Conservation (phyloP, 257 asterid genomes). For the Ballota nigra region DNA sequence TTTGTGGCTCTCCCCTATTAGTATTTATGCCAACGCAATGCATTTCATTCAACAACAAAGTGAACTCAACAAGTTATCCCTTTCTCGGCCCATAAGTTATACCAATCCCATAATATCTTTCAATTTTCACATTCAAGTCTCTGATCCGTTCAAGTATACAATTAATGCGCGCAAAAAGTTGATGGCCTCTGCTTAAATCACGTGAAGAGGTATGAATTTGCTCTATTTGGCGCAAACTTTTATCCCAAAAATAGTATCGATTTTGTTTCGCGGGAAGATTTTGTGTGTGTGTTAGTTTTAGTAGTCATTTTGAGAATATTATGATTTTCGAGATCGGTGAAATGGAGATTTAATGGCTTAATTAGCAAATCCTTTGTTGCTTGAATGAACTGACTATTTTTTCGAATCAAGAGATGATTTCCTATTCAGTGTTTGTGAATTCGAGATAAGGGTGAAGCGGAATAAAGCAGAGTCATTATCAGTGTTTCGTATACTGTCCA, state of each 20-base stretch:
- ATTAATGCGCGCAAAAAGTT: not conserved
- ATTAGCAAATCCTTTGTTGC: not conserved
- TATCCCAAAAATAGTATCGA: not conserved
- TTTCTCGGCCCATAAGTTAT: not conserved
- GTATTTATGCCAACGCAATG: not conserved
- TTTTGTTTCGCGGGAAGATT: not conserved
- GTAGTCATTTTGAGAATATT: not conserved
- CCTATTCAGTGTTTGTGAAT: not conserved
- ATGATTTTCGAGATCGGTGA: not conserved
- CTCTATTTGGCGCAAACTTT: not conserved
- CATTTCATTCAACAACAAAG: constrained; percentile 1
- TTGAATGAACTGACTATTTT: not conserved
- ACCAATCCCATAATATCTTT: constrained; percentile 6
- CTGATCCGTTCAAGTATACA: not conserved
- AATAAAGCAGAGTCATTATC: not conserved
- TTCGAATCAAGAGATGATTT: constrained; percentile 2
- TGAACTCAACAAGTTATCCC: not conserved
- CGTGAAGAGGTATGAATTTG: constrained; percentile 12
- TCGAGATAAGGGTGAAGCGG: not conserved
- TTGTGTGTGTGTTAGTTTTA: not conserved
- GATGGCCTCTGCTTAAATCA: constrained; percentile 14
- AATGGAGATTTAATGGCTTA: not conserved
- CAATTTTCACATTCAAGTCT: not conserved
- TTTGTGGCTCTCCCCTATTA: too few relatives aligned
- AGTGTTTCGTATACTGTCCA: not conserved